Percentiles rank a stretch among this genome's conserved stretches.
Conservation (phyloP, 176 grass and related monocot genomes). For the Rhynchospora breviuscula region DNA sequence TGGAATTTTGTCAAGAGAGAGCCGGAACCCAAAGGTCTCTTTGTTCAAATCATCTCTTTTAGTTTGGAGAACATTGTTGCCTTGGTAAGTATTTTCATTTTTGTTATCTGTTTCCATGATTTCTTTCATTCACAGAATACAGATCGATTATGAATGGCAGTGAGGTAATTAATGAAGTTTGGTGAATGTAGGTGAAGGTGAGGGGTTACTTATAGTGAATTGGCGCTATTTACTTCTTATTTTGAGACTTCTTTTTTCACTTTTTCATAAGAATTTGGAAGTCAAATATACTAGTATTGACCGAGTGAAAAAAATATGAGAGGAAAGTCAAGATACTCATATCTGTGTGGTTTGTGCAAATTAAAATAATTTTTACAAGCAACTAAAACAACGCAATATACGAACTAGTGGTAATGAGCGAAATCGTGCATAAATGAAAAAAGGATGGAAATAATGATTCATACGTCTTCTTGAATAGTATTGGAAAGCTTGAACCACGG, state of each 20-base stretch:
- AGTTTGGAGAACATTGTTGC: slow-evolving; percentile 1
- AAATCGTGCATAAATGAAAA: no score
- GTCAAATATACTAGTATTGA: no score
- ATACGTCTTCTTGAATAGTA: no score
- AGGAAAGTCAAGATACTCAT: no score
- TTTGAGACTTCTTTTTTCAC: neutral
- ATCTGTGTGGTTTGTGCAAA: no score
- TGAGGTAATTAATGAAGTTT: neutral
- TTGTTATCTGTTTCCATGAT: neutral
- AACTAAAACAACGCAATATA: no score
- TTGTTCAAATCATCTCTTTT: slow-evolving; percentile 6
- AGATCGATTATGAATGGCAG: neutral
- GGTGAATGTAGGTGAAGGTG: neutral
- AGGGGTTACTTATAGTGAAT: neutral
- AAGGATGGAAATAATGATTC: no score
- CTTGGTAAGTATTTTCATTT: slow-evolving; percentile 3
- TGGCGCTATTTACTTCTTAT: neutral
- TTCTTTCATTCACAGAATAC: neutral
- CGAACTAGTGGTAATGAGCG: no score
- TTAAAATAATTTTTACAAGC: no score
- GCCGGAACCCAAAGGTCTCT: neutral
- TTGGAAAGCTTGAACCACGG: no score
- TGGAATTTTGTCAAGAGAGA: slow-evolving; percentile 23
- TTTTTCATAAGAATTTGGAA: no score
- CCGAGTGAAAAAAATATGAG: no score